phyloP scores from a whole-genome alignment of 176 grass and related monocot species.

The Lolium rigidum region DNA sequence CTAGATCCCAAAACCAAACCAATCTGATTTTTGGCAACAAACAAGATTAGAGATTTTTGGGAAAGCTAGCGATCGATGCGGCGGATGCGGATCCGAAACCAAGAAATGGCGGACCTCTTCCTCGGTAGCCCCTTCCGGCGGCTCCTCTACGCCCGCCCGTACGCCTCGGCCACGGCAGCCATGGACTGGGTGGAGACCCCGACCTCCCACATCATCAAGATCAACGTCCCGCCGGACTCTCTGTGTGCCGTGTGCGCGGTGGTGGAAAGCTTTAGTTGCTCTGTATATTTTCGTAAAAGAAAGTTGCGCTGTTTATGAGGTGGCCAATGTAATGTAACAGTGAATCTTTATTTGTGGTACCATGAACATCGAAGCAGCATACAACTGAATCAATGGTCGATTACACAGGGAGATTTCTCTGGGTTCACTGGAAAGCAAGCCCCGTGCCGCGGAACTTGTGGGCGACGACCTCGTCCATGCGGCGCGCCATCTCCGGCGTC shows the following conservation, averaged over 20 bases:
- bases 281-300: too few relatives aligned
- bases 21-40: too few relatives aligned
- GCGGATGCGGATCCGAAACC: too few relatives aligned
- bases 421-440: neutral
- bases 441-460: neutral
- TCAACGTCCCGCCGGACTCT: conserved; percentile 61
- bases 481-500: conserved; percentile 44
- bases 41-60: too few relatives aligned
- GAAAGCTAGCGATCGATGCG: too few relatives aligned
- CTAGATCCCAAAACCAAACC: too few relatives aligned
- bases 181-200: conserved; percentile 92
- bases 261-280: neutral
- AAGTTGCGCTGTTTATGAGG: too few relatives aligned
- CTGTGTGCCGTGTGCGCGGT: neutral
- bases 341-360: too few relatives aligned
- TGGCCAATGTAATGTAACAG: too few relatives aligned
- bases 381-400: too few relatives aligned
- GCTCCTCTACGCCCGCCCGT: conserved; percentile 55
- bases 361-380: too few relatives aligned
- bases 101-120: conserved; percentile 58
- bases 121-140: conserved; percentile 66
- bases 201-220: conserved; percentile 62
- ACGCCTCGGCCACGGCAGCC: conserved; percentile 38
- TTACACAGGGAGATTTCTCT: neutral
- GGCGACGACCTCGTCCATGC: conserved; percentile 26